Conservation (phyloP, 2,329 filamentous ascomycete genomes). For the Catunica adiposa region DNA sequence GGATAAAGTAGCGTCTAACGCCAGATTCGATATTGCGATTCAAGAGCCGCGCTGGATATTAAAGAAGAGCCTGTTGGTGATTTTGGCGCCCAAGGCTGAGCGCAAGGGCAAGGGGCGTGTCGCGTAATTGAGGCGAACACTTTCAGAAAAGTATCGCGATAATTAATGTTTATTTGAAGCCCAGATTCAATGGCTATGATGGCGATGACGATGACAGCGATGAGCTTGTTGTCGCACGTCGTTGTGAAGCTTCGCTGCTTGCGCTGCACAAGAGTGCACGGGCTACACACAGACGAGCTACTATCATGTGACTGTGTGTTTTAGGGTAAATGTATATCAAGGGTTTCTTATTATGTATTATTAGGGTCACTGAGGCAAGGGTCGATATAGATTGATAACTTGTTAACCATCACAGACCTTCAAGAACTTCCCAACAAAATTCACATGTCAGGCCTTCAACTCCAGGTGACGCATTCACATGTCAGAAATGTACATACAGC, state of each 20-base stretch:
- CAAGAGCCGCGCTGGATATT: too few relatives aligned
- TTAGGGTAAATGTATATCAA: too few relatives aligned
- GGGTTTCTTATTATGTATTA: too few relatives aligned
- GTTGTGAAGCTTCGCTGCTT: neutral
- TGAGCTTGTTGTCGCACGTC: neutral
- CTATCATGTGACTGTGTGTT: neutral
- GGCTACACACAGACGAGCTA: neutral
- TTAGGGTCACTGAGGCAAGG: too few relatives aligned
- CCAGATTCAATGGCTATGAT: neutral
- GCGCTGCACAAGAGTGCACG: neutral
- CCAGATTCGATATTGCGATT: too few relatives aligned
- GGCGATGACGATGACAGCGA: neutral
- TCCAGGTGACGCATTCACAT: neutral
- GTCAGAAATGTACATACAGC: neutral
- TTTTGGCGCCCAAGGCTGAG: neutral
- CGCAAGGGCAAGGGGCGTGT: neutral
- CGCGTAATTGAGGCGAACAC: neutral
- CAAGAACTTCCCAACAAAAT: too few relatives aligned
- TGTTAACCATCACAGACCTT: too few relatives aligned
- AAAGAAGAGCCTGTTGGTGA: neutral
- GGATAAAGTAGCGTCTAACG: too few relatives aligned
- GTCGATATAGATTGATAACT: too few relatives aligned
- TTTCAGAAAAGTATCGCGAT: neutral
- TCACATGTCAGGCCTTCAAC: too few relatives aligned
- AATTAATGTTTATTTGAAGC: neutral